These are phyloP conservation scores for Climacium dendroides DNA, from an alignment of 225 moss, liverwort and hornwort species.

Conservation along the genomic window DNA sequence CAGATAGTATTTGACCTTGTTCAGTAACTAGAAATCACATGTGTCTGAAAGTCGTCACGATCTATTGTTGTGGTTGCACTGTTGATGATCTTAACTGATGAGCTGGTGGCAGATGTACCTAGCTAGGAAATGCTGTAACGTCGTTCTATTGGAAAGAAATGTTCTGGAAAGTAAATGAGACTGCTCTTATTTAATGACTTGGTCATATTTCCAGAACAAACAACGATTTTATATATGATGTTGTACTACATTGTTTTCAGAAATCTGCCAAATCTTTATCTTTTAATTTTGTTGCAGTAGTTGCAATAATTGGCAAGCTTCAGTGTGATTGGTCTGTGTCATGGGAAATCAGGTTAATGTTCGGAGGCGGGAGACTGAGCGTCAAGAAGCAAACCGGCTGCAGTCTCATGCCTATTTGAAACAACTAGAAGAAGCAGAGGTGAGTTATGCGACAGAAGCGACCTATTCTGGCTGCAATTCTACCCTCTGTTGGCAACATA, in stretches of 20 bases:
- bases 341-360: constrained; percentile 76
- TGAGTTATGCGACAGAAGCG: constrained; percentile 4
- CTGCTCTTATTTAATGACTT: too few relatives aligned
- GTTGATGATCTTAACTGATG: not conserved
- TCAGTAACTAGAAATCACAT: not conserved
- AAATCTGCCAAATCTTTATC: not conserved
- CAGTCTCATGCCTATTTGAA: constrained; percentile 91
- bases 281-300: constrained; percentile 16
- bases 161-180: not conserved
- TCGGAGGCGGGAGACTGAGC: constrained; percentile 89
- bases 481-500: not conserved
- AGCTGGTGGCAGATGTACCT: not conserved
- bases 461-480: not conserved
- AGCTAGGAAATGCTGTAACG: not conserved
- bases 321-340: constrained; percentile 55
- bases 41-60: not conserved
- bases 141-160: not conserved
- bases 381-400: constrained; percentile 88
- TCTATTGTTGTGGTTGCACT: not conserved
- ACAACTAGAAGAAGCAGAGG: constrained; percentile 91
- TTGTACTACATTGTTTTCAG: not conserved
- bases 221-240: not conserved
- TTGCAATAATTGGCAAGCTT: constrained; percentile 58
- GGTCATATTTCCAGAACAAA: not conserved
- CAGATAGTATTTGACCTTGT: not conserved